A percentile compares a stretch with the other conserved stretches of the same genome.
phyloP scores from a whole-genome alignment of 1,139 yeast species.

The Saccharomyces hybrid region DNA sequence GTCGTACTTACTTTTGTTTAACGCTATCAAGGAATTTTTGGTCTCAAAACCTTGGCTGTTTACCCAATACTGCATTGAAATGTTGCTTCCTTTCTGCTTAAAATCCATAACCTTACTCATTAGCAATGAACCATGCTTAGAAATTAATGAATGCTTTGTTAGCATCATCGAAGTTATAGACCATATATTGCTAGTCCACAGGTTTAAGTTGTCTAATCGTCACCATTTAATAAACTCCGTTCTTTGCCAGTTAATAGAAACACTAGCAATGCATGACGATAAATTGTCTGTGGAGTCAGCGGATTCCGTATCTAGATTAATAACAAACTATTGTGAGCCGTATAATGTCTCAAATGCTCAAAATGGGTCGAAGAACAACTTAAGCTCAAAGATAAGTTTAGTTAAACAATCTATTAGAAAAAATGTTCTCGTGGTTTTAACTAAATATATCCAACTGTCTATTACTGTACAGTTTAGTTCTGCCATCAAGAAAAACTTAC shows the following conservation, averaged over 20 bases:
- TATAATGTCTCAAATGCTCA: constrained; percentile 22
- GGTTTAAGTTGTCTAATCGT: constrained; percentile 63
- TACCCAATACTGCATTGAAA: constrained; percentile 63
- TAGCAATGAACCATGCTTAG: constrained; percentile 2
- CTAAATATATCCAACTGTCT: constrained; percentile 47
- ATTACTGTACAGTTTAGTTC: constrained; percentile 45
- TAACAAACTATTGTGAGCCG: constrained; percentile 72
- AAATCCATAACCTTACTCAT: constrained; percentile 11
- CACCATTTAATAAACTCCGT: constrained; percentile 55
- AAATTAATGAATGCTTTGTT: constrained; percentile 30
- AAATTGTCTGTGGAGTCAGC: constrained; percentile 32
- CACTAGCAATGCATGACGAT: constrained; percentile 33
- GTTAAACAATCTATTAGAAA: constrained; percentile 56
- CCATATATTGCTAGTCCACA: constrained; percentile 53
- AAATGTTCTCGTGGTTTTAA: constrained; percentile 54
- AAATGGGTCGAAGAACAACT: constrained; percentile 28
- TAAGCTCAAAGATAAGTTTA: constrained; percentile 50
- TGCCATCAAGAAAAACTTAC: constrained; percentile 44
- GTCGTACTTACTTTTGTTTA: constrained; percentile 7
- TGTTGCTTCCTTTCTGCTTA: constrained; percentile 34
- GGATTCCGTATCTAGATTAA: constrained; percentile 46
- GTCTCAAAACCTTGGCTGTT: constrained; percentile 51
- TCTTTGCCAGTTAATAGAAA: constrained; percentile 43
- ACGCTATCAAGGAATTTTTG: constrained; percentile 37
- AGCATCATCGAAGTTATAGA: constrained; percentile 44